Base-by-base conservation (phyloP, 768 basidiomycete species). In the Brasilioporus rufonigricans region DNA sequence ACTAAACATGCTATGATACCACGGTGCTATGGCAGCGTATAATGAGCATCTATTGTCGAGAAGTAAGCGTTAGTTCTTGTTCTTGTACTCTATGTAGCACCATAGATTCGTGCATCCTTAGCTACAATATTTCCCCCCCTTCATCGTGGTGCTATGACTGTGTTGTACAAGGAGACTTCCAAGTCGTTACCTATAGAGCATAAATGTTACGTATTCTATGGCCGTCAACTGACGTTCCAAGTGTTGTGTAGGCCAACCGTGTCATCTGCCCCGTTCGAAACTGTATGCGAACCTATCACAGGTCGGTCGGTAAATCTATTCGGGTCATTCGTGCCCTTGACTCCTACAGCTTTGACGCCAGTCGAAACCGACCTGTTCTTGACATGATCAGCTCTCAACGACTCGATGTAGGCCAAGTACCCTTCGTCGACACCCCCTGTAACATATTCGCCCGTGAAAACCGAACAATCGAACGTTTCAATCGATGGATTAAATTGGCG, bases 371-470 rank as follows among this genome's bases (percentile, higher is more conserved):
- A 63, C 71, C 86, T 86, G 23, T 74, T 72, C 69, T 93, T 88
- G 26, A 81, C 80, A 64, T 91, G 89, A 65, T 98, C 96, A 35
- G 88, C 87, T 19, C 97, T 82, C 52, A 92, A 65, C 35, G 73
- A 76, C 70, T 98, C 92, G 38, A 99, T 65, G 56, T 83, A 76
- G 35, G 75, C 69, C 45, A 99, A 76, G 74, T 99, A 98, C 43
- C 66, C 78, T 60, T 91, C 88, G 62, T 91, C 85, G 24, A 99
- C 89, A 16, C 89, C 89, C 18, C 97, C 96, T 2, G 96, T 99
- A 48, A 98, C 83, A 69, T 99, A 99, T 68, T 97, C 85, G 43
- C 97, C 97, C 10, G 91, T 93, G 73, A 98, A 99, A 23, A 99
- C 96, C 14, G 96, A 98, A 73, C 96, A 98, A 66, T 99, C 97